Conservation (phyloP, 148 eudicot genomes). For the Bassia scoparia region DNA sequence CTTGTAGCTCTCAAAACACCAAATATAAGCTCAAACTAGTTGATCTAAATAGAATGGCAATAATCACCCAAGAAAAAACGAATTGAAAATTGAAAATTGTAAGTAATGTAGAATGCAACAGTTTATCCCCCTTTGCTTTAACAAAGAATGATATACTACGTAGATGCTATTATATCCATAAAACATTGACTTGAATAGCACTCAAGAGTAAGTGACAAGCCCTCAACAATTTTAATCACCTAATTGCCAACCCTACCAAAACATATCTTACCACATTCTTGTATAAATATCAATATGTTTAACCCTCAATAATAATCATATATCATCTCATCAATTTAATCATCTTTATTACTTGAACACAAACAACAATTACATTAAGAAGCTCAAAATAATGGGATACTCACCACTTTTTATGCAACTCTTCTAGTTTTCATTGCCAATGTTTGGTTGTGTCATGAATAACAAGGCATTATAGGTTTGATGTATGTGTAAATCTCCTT, state of each 20-base stretch:
- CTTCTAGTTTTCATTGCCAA: constrained; percentile 18
- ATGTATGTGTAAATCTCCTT: constrained; percentile 33
- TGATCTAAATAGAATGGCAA: no score
- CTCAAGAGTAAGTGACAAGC: constrained; percentile 23
- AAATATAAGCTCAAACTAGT: no score
- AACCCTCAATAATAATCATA: constrained; percentile 10
- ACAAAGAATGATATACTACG: no score
- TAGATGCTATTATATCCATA: neutral
- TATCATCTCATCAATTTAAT: no score
- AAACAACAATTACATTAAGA: no score
- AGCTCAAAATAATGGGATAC: constrained; percentile 24
- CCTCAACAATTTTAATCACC: constrained; percentile 22
- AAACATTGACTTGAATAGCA: constrained; percentile 27
- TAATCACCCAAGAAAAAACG: no score
- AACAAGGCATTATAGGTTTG: constrained; percentile 54
- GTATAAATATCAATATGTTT: constrained; percentile 12
- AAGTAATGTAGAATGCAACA: neutral
- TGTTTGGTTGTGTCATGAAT: constrained; percentile 24
- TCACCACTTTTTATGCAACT: constrained; percentile 17
- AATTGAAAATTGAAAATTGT: neutral
- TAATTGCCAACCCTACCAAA: constrained; percentile 17
- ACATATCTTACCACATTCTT: neutral
- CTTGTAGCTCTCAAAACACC: no score
- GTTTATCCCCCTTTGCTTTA: neutral
- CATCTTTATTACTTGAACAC: no score